These are phyloP conservation scores for Ramaria sp. DNA, from an alignment of 768 basidiomycete genomes.

Conservation along the genomic window DNA sequence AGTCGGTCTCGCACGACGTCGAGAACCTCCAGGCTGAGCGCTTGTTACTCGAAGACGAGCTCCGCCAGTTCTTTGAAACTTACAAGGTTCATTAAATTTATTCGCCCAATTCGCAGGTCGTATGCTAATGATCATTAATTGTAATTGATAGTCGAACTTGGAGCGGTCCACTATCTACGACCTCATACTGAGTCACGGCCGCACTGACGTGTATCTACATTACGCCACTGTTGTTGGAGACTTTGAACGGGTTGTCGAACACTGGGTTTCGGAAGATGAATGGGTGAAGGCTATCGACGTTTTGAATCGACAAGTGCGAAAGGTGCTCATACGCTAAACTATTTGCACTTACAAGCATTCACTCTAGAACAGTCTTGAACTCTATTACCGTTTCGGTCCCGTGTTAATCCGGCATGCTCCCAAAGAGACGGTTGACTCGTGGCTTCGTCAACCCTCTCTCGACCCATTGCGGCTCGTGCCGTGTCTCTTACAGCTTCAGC, in stretches of 20 bases:
- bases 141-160: conserved; percentile 55
- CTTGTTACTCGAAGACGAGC: conserved; percentile 81
- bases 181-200: conserved; percentile 86
- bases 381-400: conserved; percentile 90
- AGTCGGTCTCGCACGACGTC: conserved; percentile 68
- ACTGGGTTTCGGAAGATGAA: conserved; percentile 87
- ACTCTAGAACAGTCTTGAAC: conserved; percentile 62
- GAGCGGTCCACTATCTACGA: conserved; percentile 84
- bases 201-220: conserved; percentile 85
- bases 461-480: conserved; percentile 83
- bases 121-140: not conserved
- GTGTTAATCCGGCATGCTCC: conserved; percentile 80
- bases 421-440: conserved; percentile 85
- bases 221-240: conserved; percentile 80
- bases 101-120: not conserved
- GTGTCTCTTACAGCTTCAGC: conserved; percentile 74
- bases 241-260: conserved; percentile 73
- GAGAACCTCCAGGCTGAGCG: conserved; percentile 78
- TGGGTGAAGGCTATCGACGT: conserved; percentile 86
- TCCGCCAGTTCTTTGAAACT: conserved; percentile 85
- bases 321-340: not conserved
- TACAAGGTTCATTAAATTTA: conserved; percentile 57
- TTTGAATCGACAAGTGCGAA: conserved; percentile 75
- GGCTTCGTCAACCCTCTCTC: conserved; percentile 73
- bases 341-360: conserved; percentile 1